Base-by-base conservation (phyloP, 2,329 filamentous ascomycete genomes). In the Dactylellina leptospora region DNA sequence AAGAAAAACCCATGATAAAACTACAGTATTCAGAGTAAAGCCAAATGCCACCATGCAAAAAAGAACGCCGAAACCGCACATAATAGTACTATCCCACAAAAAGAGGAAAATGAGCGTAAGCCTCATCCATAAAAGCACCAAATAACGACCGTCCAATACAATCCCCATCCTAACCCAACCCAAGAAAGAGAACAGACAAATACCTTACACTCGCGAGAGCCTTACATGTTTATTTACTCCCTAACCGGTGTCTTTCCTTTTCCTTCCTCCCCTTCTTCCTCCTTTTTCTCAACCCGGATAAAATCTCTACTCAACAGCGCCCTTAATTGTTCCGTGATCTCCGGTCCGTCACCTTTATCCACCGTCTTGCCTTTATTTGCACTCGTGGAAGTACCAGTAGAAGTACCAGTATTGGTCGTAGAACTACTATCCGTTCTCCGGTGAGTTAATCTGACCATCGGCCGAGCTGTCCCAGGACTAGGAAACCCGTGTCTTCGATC, bases 401-500 rank as follows among this genome's bases (percentile, higher is more conserved):
- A 45, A 6, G 54, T 42, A 5, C 36, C 36, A 4, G 36, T 40
- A 6, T 47, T 48, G 2, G 69, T 45, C 3, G 50, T 50, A 4
- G 45, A 16, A 13, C 27, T 42, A 30, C 62, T 68, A 23, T 33
- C 44, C n/a, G 38, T 73, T 16, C 42, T 59, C 18, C 56, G 33
- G 36, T 73, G 69, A 20, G 69, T 66, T 42, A 73, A 56, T n/a
- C 42, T 30, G 9, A 73, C 61, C 54, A 68, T 73, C 50, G 69
- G 69, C 23, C 40, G 44, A 27, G 60, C 47, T 10, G 69, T 73
- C 1, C 69, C 69, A 16, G 69, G 69, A 27, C 60, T 68, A 4
- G 69, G 69, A 16, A 73, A 68, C n/a, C 69, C 92, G 55, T 89
- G 84, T 80, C 95, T 96, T 81, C 95, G 93, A 80, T 99, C 96